phyloP scores from a whole-genome alignment of 2,329 filamentous ascomycete species.

The Thielaviopsis musarum region DNA sequence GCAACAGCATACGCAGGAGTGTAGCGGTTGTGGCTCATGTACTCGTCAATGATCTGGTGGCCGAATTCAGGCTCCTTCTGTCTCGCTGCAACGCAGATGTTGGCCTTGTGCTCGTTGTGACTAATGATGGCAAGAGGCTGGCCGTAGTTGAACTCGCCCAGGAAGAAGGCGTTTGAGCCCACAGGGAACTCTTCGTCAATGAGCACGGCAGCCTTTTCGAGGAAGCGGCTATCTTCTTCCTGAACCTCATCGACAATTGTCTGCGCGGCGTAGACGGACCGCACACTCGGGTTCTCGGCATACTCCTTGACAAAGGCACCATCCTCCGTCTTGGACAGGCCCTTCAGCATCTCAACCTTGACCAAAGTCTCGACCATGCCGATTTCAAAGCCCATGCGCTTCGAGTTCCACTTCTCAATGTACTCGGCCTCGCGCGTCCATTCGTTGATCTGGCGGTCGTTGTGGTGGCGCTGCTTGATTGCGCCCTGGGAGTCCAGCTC shows the following conservation, averaged over 20 bases:
- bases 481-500: constrained; percentile 48
- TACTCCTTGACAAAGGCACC: constrained; percentile 90
- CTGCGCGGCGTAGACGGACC: constrained; percentile 83
- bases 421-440: constrained; percentile 71
- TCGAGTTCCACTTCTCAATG: constrained; percentile 79
- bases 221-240: constrained; percentile 82
- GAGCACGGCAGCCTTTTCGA: constrained; percentile 74
- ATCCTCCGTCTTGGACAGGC: constrained; percentile 75
- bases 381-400: constrained; percentile 74
- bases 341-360: constrained; percentile 86
- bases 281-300: constrained; percentile 65
- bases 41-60: constrained; percentile 50
- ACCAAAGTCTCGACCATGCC: constrained; percentile 77
- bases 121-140: constrained; percentile 69
- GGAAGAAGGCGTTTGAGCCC: constrained; percentile 72
- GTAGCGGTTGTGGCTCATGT: constrained; percentile 59
- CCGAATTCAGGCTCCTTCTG: constrained; percentile 70
- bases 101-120: constrained; percentile 58
- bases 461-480: constrained; percentile 53
- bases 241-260: constrained; percentile 77
- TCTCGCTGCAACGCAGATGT: constrained; percentile 62
- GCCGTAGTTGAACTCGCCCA: constrained; percentile 86
- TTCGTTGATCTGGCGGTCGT: constrained; percentile 57
- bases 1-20: constrained; percentile 81
- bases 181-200: constrained; percentile 84